Evolutionary conservation across 2,329 filamentous ascomycete species (phyloP).

Genomic region (Clarireedia monteithiana): DNA sequence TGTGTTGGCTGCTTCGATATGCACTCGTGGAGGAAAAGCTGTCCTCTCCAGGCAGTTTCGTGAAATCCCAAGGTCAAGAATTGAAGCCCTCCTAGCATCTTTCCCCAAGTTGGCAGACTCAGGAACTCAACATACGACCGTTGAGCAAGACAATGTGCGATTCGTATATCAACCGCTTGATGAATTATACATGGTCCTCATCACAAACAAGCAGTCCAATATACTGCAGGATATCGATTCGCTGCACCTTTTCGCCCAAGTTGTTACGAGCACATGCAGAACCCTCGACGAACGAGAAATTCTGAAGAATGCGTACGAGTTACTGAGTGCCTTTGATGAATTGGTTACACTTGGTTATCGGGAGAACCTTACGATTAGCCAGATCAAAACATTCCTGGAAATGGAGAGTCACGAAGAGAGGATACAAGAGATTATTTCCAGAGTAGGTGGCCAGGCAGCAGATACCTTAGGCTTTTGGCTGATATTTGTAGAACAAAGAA

Average conservation of each 20-base stretch:
- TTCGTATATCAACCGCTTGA: conserved; percentile 99
- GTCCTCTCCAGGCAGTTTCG: conserved; percentile 96
- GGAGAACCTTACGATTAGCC: conserved; percentile 90
- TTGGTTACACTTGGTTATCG: conserved; percentile 91
- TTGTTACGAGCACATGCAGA: conserved; percentile 94
- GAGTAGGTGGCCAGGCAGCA: conserved; percentile 44
- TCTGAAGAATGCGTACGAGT: conserved; percentile 85
- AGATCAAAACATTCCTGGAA: conserved; percentile 98
- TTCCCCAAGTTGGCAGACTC: conserved; percentile 97
- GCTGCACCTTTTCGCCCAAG: conserved; percentile 93
- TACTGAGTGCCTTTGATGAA: conserved; percentile 95
- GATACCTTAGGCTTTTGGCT: background rate
- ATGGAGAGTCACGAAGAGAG: conserved; percentile 99
- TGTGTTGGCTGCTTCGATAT: conserved; percentile 97
- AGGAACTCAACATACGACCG: conserved; percentile 93
- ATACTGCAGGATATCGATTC: conserved; percentile 99
- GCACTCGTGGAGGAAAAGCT: conserved; percentile 95
- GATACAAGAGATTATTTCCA: conserved; percentile 95
- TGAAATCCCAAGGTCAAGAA: conserved; percentile 92
- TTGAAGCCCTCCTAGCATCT: conserved; percentile 92
- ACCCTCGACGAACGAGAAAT: conserved; percentile 95
- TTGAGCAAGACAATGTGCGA: conserved; percentile 98
- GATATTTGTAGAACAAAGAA: conserved; percentile 74
- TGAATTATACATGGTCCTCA: conserved; percentile 98
- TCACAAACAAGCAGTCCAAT: conserved; percentile 98